Percentiles rank a stretch among this genome's conserved stretches.
Conservation (phyloP, 306 rosid species). For the Citrullus amarus region DNA sequence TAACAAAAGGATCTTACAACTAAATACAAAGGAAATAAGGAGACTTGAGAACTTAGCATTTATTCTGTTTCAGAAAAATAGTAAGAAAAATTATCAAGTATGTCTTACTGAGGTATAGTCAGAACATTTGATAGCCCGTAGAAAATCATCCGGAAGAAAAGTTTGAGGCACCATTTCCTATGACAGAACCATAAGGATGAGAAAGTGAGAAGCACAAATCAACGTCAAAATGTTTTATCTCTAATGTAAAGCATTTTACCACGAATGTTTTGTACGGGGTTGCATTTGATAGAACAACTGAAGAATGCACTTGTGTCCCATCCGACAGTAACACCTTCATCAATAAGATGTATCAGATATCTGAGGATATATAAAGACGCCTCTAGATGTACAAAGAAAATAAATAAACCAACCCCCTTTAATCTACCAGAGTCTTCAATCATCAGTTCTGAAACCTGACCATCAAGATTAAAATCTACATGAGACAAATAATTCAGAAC, state of each 20-base stretch:
- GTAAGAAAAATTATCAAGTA: neutral
- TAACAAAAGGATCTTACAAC: neutral
- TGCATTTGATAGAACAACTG: slow-evolving; percentile 56
- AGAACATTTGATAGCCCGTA: slow-evolving; percentile 35
- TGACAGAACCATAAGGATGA: slow-evolving; percentile 4
- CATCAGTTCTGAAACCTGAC: slow-evolving; percentile 50
- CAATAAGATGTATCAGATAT: neutral
- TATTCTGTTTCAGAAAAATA: neutral
- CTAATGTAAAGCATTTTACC: slow-evolving; percentile 25
- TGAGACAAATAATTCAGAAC: neutral
- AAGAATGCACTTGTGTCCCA: slow-evolving; percentile 50
- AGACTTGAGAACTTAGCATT: neutral
- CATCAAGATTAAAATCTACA: neutral
- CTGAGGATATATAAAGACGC: neutral
- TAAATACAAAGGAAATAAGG: neutral
- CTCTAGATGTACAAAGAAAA: slow-evolving; percentile 4
- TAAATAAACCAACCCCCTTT: slow-evolving; percentile 56
- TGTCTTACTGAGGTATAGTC: slow-evolving; percentile 69
- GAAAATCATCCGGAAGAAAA: slow-evolving; percentile 48
- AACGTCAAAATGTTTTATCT: neutral
- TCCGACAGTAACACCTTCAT: slow-evolving; percentile 50
- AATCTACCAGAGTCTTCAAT: slow-evolving; percentile 44
- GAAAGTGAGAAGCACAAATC: neutral
- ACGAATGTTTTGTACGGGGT: slow-evolving; percentile 62
- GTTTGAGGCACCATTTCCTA: slow-evolving; percentile 51